These are phyloP conservation scores for Prunus salicina DNA, from an alignment of 306 rosid species.

Conservation along the genomic window DNA sequence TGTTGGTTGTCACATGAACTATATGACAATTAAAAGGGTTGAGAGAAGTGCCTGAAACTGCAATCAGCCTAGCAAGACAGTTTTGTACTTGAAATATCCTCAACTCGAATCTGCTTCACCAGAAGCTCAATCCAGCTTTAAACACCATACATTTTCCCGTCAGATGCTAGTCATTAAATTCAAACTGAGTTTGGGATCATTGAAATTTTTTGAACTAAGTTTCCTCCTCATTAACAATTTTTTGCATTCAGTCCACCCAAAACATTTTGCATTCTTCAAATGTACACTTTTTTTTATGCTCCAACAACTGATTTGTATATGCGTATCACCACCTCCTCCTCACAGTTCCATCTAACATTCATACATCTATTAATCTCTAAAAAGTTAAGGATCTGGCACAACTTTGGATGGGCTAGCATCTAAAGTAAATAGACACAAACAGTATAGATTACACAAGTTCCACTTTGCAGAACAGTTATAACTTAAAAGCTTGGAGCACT, in stretches of 20 bases:
- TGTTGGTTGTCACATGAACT: no score
- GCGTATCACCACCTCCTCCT: neutral
- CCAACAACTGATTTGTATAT: neutral
- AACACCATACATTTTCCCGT: no score
- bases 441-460: neutral
- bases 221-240: no score
- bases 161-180: no score
- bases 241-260: no score
- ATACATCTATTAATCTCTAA: neutral
- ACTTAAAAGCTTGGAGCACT: conserved; percentile 22
- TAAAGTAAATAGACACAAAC: neutral
- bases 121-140: no score
- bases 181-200: neutral
- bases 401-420: neutral
- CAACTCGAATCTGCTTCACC: no score
- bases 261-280: neutral
- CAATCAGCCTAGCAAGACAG: no score
- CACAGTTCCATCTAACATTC: neutral
- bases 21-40: no score
- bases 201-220: no score
- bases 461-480: conserved; percentile 15
- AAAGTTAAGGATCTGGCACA: neutral
- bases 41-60: neutral
- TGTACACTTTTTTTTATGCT: neutral
- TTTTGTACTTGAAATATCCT: no score